Base-by-base conservation (phyloP, 2,329 filamentous ascomycete genomes). In the Basipetospora chlamydospora region DNA sequence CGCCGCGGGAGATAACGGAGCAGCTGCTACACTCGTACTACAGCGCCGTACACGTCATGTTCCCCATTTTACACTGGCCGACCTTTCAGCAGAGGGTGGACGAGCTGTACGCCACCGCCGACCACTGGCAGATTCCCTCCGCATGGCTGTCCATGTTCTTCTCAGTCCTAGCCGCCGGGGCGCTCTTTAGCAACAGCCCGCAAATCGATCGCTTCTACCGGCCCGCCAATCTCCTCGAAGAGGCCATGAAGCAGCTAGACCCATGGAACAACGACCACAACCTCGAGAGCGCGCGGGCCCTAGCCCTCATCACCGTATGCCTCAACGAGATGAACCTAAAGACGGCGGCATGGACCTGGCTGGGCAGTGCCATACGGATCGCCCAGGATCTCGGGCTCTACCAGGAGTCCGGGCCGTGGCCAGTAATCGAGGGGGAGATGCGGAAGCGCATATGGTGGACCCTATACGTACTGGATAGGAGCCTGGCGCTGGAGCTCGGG, bases 401-500 rank as follows among this genome's bases (percentile, higher is more conserved):
- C 48, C 63, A 72, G 6, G 83, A 93, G 47, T 72, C 73, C 2
- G 79, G 78, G 0, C 68, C 77, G 1, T 85, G 79, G 67, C 70
- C 80, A 2, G 66, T 41, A 16, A 63, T 93, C 11, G 86, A 94
- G 48, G 73, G 73, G 9, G 88, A 96, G 56, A 86, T 88, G 74
- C 75, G 87, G 38, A 75, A 82, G 42, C 70, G 87, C 38, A 73
- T 90, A 3, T 98, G 88, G 88, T 98, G 90, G 86, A 76, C 83
- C 11, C 73, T 94, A 39, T 96, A 96, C 57, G 74, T 85, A 30
- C 76, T 87, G 60, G 90, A 98, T 58, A 75, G 86, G 43, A 70
- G 82, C 18, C 61, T 92, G 34, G 77, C 85, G 0, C 63, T 93
- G 10, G 87, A 94, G 51, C 66, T 86, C 23, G 82, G 84, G 7